Conservation (phyloP, 2,329 filamentous ascomycete genomes). For the Aspergillus sp. region DNA sequence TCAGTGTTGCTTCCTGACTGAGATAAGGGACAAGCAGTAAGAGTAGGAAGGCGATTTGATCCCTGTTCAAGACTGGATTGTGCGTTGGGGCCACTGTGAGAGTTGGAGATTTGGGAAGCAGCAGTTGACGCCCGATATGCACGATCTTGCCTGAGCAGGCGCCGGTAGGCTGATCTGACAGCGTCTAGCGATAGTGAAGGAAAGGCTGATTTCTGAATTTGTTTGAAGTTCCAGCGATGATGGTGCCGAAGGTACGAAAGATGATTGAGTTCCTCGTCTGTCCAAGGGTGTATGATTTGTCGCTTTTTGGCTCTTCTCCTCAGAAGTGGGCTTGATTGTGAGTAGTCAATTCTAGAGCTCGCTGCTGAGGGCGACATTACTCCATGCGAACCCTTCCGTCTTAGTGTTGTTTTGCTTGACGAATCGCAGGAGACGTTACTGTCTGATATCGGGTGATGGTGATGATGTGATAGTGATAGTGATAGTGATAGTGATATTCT, state of each 20-base stretch:
- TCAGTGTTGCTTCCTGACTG: too few species aligned
- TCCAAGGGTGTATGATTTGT: not conserved
- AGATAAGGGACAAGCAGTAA: too few species aligned
- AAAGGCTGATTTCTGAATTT: not conserved
- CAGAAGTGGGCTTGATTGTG: too few species aligned
- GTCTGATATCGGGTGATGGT: too few species aligned
- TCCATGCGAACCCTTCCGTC: too few species aligned
- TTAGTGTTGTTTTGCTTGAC: too few species aligned
- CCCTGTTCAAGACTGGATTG: not conserved
- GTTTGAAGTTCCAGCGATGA: not conserved
- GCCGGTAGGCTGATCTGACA: not conserved
- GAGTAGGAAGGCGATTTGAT: not conserved
- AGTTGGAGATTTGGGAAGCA: not conserved
- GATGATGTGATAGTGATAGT: too few species aligned
- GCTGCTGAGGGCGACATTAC: not conserved
- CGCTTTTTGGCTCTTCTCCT: too few species aligned
- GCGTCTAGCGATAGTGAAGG: not conserved
- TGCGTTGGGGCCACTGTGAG: not conserved
- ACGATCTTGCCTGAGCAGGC: not conserved
- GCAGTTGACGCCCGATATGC: not conserved
- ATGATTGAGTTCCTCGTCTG: not conserved
- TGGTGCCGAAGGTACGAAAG: not conserved
- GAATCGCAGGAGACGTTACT: too few species aligned
- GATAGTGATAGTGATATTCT: too few species aligned
- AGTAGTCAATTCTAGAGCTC: too few species aligned